These are phyloP conservation scores for Colletotrichum kahawae DNA, from an alignment of 2,329 filamentous ascomycete species.

Conservation along the genomic window DNA sequence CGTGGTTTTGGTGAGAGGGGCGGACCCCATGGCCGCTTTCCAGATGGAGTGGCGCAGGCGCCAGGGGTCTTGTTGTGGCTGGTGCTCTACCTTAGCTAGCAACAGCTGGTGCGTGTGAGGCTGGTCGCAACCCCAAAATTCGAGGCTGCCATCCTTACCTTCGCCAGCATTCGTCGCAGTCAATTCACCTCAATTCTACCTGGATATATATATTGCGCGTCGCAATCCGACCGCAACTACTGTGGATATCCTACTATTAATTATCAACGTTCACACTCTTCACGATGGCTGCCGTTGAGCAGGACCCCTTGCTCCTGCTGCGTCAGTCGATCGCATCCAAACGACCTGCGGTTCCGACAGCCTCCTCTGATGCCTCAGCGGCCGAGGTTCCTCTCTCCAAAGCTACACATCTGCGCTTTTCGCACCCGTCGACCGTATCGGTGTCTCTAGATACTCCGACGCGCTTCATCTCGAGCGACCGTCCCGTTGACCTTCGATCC, in stretches of 20 bases:
- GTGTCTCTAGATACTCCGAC: constrained; percentile 77
- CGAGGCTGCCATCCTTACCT: not conserved
- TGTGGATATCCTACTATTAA: not conserved
- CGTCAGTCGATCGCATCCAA: constrained; percentile 80
- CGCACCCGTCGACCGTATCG: constrained; percentile 60
- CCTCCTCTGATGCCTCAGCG: constrained; percentile 67
- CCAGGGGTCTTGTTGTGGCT: not conserved
- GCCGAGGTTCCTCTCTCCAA: constrained; percentile 70
- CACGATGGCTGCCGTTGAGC: constrained; percentile 64
- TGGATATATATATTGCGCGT: not conserved
- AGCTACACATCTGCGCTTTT: constrained; percentile 82
- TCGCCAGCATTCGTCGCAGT: not conserved
- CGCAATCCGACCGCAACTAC: not conserved
- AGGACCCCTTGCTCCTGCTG: constrained; percentile 83
- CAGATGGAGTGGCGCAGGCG: not conserved
- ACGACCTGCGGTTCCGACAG: constrained; percentile 74
- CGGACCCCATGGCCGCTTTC: not conserved
- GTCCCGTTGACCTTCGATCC: constrained; percentile 84
- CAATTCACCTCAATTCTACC: not conserved
- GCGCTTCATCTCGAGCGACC: constrained; percentile 81
- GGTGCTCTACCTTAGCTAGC: not conserved
- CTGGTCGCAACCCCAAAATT: constrained; percentile 11
- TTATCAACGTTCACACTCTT: not conserved
- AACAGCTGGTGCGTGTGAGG: not conserved
- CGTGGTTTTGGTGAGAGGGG: not conserved